Base-by-base conservation (phyloP, 345 rosid genomes). In the Boechera divaricarpa region DNA sequence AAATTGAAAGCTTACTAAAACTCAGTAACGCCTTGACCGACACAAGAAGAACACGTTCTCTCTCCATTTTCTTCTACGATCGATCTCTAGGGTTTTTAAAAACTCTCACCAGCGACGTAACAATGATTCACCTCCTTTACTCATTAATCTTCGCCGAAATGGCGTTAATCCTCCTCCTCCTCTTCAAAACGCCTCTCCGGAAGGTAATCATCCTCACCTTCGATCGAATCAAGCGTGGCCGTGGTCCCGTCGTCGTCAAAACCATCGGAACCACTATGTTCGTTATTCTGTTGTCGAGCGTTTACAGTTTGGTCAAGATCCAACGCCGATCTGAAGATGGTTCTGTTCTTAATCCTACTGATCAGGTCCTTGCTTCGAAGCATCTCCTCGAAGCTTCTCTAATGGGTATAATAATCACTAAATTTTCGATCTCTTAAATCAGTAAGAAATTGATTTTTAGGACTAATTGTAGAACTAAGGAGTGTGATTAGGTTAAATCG, bases 301-400 rank as follows among this genome's bases (percentile, higher is more conserved):
- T 88, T 1, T 87, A 85, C 77, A 85, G 85, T 77, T 80, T 88
- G 67, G 24, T 84, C n/a, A 72, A 78, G 61, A 91, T 93, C 83
- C 90, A 83, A 47, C 82, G 77, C 10, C 87, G 87, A 33, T 75
- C 86, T 0, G 59, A 58, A 26, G 98, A 93, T 49, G 82, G 77
- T 6, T 93, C 86, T 3, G 83, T 62, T 57, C 65, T 81, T 8
- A 93, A 83, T 76, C 98, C 98, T 52, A 93, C 98, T 29, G 98
- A 93, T 70, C 90, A 89, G 78, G 86, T 93, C 41, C 89, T 93
- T 76, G 86, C 88, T 76, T 80, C 96, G 33, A 85, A 66, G 55
- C 86, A 84, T 82, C 85, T 91, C 78, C 97, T 91, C 53, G 96
- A 93, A 75, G 90, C 94, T 62, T 86, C 98, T 85, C 91, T 92